These are phyloP conservation scores for Bipolaris zeicola DNA, from an alignment of 2,329 filamentous ascomycete genomes.

Conservation along the genomic window DNA sequence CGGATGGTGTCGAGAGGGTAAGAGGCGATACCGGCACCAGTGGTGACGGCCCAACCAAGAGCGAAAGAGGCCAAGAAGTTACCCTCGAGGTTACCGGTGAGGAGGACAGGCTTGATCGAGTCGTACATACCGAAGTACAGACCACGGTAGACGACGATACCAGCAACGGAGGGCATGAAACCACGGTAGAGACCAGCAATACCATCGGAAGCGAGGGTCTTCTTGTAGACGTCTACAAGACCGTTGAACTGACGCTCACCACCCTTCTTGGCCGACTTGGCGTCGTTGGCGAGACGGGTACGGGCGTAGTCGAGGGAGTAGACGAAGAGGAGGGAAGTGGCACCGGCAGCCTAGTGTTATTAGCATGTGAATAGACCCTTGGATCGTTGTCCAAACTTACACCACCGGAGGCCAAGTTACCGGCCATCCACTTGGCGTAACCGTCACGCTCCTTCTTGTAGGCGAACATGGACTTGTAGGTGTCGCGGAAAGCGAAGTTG, in stretches of 20 bases:
- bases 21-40: conserved; percentile 99
- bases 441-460: conserved; percentile 99
- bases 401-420: conserved; percentile 99
- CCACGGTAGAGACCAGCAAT: conserved; percentile 99
- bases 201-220: conserved; percentile 99
- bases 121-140: conserved; percentile 99
- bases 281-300: conserved; percentile 99
- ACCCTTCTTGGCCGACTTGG: conserved; percentile 96
- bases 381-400: conserved; percentile 62
- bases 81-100: conserved; percentile 87
- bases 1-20: conserved; percentile 99
- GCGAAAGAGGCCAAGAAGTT: conserved; percentile 99
- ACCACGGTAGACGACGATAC: conserved; percentile 99
- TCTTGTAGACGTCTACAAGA: conserved; percentile 99
- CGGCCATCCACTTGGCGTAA: conserved; percentile 98
- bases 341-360: conserved; percentile 79
- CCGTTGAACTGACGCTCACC: conserved; percentile 99
- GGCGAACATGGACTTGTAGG: conserved; percentile 99
- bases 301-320: conserved; percentile 99
- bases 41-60: conserved; percentile 99
- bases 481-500: conserved; percentile 99
- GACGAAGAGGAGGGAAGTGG: conserved; percentile 99
- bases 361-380: conserved; percentile 6
- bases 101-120: conserved; percentile 98
- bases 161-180: conserved; percentile 98